Evolutionary conservation across 1,284 basidiomycete genomes (phyloP).

Genomic region (Gymnopus androsaceus): DNA sequence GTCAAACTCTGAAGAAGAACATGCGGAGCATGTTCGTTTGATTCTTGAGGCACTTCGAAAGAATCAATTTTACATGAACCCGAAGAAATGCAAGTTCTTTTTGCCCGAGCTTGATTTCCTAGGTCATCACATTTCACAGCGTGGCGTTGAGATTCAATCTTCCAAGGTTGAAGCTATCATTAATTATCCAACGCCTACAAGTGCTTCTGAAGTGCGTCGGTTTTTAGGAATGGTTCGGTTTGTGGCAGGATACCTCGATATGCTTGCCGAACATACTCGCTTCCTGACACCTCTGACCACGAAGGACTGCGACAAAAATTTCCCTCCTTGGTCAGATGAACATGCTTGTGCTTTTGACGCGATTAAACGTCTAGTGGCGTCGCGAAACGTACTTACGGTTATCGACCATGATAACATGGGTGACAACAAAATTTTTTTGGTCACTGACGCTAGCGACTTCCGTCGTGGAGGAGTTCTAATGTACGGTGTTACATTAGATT

Average conservation of each 20-base stretch:
- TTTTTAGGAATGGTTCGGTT: constrained; percentile 37
- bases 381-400: constrained; percentile 21
- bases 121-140: constrained; percentile 28
- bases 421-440: constrained; percentile 34
- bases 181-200: constrained; percentile 28
- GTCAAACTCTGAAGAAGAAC: constrained; percentile 34
- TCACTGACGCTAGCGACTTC: constrained; percentile 31
- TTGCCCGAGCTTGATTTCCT: constrained; percentile 24
- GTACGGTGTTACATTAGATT: constrained; percentile 28
- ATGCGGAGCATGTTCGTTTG: constrained; percentile 27
- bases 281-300: constrained; percentile 30
- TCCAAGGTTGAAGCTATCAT: constrained; percentile 3
- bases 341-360: constrained; percentile 29
- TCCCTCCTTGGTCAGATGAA: constrained; percentile 24
- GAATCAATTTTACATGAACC: constrained; percentile 28
- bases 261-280: constrained; percentile 27
- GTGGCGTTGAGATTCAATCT: constrained; percentile 28
- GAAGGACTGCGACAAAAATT: constrained; percentile 22
- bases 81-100: constrained; percentile 28
- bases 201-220: constrained; percentile 23
- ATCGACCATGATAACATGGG: constrained; percentile 29
- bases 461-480: constrained; percentile 31
- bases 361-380: constrained; percentile 30
- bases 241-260: constrained; percentile 28
- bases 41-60: constrained; percentile 28